Conservation (phyloP, 2,329 filamentous ascomycete species). For the Cephalotrichum gorgonifer region DNA sequence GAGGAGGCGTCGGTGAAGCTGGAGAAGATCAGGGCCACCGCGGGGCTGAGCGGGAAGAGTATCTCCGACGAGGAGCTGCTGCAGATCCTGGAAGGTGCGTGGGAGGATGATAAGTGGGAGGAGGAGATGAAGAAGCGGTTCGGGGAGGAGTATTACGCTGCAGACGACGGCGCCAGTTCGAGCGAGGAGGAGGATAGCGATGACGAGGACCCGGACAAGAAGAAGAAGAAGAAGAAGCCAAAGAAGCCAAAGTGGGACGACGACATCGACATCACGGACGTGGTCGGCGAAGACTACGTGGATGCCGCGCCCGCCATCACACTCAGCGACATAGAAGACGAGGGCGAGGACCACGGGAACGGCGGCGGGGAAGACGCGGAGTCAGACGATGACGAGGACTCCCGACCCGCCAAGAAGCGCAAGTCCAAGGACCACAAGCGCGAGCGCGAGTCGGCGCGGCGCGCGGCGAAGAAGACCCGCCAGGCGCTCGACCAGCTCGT, state of each 20-base stretch:
- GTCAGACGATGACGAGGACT: conserved; percentile 28
- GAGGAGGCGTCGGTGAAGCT: conserved; percentile 86
- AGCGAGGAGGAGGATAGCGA: conserved; percentile 54
- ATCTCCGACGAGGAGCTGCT: conserved; percentile 71
- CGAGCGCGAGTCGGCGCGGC: conserved; percentile 49
- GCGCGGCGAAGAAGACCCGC: conserved; percentile 68
- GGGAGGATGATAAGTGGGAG: conserved; percentile 86
- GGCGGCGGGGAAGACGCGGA: conserved; percentile 25
- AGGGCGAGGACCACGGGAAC: conserved; percentile 24
- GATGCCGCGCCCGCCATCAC: conserved; percentile 49
- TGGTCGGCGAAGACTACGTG: conserved; percentile 75
- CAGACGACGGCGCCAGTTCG: conserved; percentile 57
- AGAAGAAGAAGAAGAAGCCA: conserved; percentile 47
- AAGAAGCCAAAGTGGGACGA: conserved; percentile 75
- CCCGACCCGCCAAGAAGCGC: conserved; percentile 40
- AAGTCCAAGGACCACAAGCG: conserved; percentile 53
- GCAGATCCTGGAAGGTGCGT: conserved; percentile 74
- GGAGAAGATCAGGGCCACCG: conserved; percentile 78
- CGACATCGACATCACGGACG: conserved; percentile 92
- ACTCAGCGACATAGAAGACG: conserved; percentile 41
- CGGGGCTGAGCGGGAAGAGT: conserved; percentile 60
- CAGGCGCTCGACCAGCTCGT: conserved; percentile 78
- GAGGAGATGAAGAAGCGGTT: conserved; percentile 81
- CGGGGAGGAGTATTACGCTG: conserved; percentile 81
- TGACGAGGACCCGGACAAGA: conserved; percentile 50